Conservation (phyloP, 2,329 filamentous ascomycete species). For the Penicillium occitanis region DNA sequence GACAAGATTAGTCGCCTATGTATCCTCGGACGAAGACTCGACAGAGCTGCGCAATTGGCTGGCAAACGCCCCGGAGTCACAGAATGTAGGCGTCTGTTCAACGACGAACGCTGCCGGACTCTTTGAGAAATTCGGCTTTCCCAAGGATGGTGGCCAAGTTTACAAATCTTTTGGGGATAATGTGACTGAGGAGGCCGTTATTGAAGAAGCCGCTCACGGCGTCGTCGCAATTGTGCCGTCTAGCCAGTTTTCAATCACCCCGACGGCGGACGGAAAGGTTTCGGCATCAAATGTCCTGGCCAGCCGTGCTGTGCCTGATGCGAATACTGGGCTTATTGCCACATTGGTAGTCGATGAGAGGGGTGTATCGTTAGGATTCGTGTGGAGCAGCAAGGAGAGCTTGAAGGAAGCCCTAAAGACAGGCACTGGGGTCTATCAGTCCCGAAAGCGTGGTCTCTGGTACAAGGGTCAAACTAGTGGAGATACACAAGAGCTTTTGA, state of each 20-base stretch:
- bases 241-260: conserved; percentile 65
- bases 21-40: conserved; percentile 44
- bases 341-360: conserved; percentile 90
- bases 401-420: conserved; percentile 82
- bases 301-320: conserved; percentile 74
- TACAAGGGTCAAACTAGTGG: conserved; percentile 95
- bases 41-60: conserved; percentile 44
- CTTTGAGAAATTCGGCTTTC: conserved; percentile 39
- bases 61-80: conserved; percentile 36
- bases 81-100: conserved; percentile 38
- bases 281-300: conserved; percentile 71
- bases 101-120: conserved; percentile 40
- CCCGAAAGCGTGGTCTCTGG: conserved; percentile 92
- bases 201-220: conserved; percentile 47
- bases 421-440: conserved; percentile 86
- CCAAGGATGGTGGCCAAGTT: conserved; percentile 42
- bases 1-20: conserved; percentile 57
- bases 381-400: conserved; percentile 92
- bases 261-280: conserved; percentile 59
- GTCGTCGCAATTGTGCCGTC: conserved; percentile 76
- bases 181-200: conserved; percentile 50
- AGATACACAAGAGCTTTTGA: conserved; percentile 85
- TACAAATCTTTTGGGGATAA: conserved; percentile 38
- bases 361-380: conserved; percentile 79
- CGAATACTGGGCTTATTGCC: conserved; percentile 77